Base-by-base conservation (phyloP, 129 eudicot species). In the Heracleum sosnowskyi region DNA sequence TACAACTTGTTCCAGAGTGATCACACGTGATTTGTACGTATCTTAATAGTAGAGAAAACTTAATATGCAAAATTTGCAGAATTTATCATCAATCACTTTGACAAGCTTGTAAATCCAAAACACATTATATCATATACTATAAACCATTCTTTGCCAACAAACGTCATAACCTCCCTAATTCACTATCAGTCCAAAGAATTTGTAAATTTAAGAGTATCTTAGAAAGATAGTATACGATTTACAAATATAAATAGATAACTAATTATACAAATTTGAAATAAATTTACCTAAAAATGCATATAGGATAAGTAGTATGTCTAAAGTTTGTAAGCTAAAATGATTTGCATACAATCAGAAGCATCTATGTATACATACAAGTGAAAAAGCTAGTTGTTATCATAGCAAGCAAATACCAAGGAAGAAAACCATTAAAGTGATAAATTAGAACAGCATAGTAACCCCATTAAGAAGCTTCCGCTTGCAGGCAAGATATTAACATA, bases 401-500 rank as follows among this genome's bases (percentile, higher is more conserved):
- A 69, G 63, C 60, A 20, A 46, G 42, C 35, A 47, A 46, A 49
- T 76, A 24, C 13, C 16, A n/a, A 10, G 10, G 18, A 22, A 36
- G 60, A 57, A 47, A 7, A 10, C 4, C n/a, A n/a, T n/a, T 36
- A 33, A 8, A 42, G 47, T 5, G 0, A 7, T 18, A 70, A 82
- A 7, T 16, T 28, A 71, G 28, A 5, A 47, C 76, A 76, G 18
- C 29, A 12, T 41, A 40, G 77, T 88, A 84, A 92, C 97, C 93
- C 97, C 97, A 82, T 92, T 92, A 66, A 92, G 86, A 81, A 92
- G 97, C 90, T 88, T 94, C 98, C 98, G 78, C 78, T 91, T 57
- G 98, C 88, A 40, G 97, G 96, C 49, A 94, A 85, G 69, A 94
- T 89, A 81, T 91, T 94, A 73, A 91, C 90, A 81, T 84, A 94